Conservation (phyloP, 768 basidiomycete species). For the Galerina marginata region DNA sequence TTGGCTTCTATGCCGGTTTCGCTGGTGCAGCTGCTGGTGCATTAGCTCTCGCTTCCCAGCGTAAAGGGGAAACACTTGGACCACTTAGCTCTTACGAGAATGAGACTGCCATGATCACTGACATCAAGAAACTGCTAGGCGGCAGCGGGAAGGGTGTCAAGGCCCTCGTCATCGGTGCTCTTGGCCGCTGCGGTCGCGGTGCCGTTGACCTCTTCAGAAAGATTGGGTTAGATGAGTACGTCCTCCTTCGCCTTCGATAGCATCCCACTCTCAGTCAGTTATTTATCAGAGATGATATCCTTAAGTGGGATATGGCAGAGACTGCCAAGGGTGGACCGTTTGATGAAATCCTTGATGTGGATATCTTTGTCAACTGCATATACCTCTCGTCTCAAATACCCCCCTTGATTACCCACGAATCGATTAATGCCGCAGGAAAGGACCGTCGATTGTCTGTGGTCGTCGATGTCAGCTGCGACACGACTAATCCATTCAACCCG, state of each 20-base stretch:
- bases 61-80: slow-evolving; percentile 64
- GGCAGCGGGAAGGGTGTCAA: slow-evolving; percentile 75
- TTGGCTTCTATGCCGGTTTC: slow-evolving; percentile 98
- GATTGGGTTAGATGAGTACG: slow-evolving; percentile 93
- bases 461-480: slow-evolving; percentile 99
- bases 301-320: slow-evolving; percentile 98
- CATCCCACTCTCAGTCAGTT: slow-evolving; percentile 12
- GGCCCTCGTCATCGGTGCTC: slow-evolving; percentile 94
- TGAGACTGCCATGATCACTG: slow-evolving; percentile 81
- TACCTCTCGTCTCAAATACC: slow-evolving; percentile 90
- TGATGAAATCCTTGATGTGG: slow-evolving; percentile 92
- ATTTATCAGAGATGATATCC: slow-evolving; percentile 76
- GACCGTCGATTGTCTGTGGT: slow-evolving; percentile 76
- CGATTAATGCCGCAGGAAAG: slow-evolving; percentile 72
- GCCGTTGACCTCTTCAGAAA: slow-evolving; percentile 96
- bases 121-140: slow-evolving; percentile 69
- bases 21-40: slow-evolving; percentile 96
- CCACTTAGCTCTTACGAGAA: slow-evolving; percentile 80
- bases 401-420: slow-evolving; percentile 75
- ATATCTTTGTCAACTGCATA: slow-evolving; percentile 99
- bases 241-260: slow-evolving; percentile 19
- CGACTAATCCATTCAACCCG: slow-evolving; percentile 97
- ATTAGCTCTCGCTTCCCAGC: slow-evolving; percentile 75
- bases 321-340: slow-evolving; percentile 98
- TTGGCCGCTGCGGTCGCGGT: slow-evolving; percentile 93